These are phyloP conservation scores for Fusarium cicatricum DNA, from an alignment of 2,329 filamentous ascomycete genomes.

Conservation along the genomic window DNA sequence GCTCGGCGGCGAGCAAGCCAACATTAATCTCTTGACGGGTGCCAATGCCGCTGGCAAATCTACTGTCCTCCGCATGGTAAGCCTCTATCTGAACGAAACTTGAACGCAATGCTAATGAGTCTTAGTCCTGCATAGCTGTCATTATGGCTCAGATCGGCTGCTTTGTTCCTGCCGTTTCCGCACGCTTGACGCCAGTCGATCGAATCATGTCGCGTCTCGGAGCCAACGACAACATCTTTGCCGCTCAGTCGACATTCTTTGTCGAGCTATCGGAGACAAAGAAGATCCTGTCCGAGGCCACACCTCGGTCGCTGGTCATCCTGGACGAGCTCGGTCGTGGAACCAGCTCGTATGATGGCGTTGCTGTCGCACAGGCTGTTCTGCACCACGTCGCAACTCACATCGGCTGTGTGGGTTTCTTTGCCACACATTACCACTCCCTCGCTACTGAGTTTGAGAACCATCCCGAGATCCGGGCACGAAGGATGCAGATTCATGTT, in stretches of 20 bases:
- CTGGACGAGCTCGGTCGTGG: constrained; percentile 95
- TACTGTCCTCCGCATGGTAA: constrained; percentile 91
- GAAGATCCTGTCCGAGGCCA: constrained; percentile 95
- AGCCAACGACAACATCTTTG: constrained; percentile 99
- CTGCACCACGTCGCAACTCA: constrained; percentile 96
- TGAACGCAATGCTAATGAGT: constrained; percentile 30
- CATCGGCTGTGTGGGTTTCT: constrained; percentile 93
- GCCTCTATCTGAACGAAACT: constrained; percentile 35
- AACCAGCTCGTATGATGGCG: constrained; percentile 94
- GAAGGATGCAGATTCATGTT: constrained; percentile 94
- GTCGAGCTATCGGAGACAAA: constrained; percentile 97
- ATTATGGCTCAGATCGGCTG: constrained; percentile 98
- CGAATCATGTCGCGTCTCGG: constrained; percentile 98
- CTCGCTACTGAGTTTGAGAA: constrained; percentile 88
- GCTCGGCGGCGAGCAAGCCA: constrained; percentile 81
- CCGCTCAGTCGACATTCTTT: constrained; percentile 97
- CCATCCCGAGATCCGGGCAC: constrained; percentile 86
- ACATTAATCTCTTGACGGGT: constrained; percentile 91
- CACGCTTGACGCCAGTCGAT: constrained; percentile 87
- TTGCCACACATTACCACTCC: constrained; percentile 97
- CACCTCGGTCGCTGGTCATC: constrained; percentile 92
- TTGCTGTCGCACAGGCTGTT: constrained; percentile 95
- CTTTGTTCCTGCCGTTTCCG: constrained; percentile 84
- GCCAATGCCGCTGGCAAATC: constrained; percentile 98
- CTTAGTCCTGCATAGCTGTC: constrained; percentile 87